Base-by-base conservation (phyloP, 192 early-diverging fungal genomes). In the Coemansia sp. region DNA sequence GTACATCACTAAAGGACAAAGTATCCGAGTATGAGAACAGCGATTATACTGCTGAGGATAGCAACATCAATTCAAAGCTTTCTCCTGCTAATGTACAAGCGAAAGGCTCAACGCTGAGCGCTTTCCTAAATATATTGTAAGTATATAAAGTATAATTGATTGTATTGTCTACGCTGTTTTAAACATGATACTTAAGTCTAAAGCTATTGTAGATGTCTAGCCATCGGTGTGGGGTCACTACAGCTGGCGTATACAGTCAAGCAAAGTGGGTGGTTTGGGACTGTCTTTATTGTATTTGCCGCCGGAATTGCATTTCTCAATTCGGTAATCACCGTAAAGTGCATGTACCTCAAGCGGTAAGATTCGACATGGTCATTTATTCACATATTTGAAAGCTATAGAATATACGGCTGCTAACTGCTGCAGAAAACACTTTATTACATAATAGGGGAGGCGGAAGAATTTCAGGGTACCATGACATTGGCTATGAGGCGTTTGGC, bases 331-430 rank as follows among this genome's bases (percentile, higher is more conserved):
- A 79, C 70, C 5, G 57, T 65, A 38, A 52, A 62, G 57, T 79
- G 70, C 64, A 66, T 79, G 51, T 79, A 79, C 29, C 61, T 79
- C 38, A 79, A 79, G 49, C 70, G 70, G 75, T 78, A 78, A 78
- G 75, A 72, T 23, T 51, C 50, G 3, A 59, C 11, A 43, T 15
- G 41, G 12, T 43, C 6, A 43, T 10, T 4, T 15, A 43, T 15
- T n/a, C 11, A 43, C 4, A n/a, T n/a, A 43, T 15, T 4, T 43
- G 14, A n/a, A 8, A 15, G 14, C 14, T 43, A 11, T 43, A 43
- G 4, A 43, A 11, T 43, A 11, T 43, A 43, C 32, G 32, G 32
- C 32, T 32, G 32, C 32, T 32, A 32, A 32, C 6, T 32, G 6
- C 0, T 32, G 32, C 6, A 32, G 0, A 43, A 43, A 0, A 15